Evolutionary conservation across 495 filamentous ascomycete species (phyloP).

Genomic region (Tuber brumale): DNA sequence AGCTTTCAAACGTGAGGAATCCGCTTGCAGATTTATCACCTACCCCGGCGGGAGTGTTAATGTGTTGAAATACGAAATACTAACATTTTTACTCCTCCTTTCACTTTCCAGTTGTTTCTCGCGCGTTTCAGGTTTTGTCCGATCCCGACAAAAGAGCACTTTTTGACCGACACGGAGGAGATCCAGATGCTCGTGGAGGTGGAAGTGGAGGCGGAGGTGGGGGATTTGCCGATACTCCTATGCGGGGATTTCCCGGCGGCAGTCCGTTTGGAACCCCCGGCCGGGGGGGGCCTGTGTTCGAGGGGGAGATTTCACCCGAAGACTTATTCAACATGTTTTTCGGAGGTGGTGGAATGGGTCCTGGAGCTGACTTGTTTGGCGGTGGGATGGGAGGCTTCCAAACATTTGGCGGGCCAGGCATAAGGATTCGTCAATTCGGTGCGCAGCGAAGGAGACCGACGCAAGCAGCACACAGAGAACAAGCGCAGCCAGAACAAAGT

Average conservation of each 20-base stretch:
- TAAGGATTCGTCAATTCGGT: slow-evolving; percentile 82
- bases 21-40: slow-evolving; percentile 1
- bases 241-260: slow-evolving; percentile 47
- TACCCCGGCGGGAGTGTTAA: not conserved
- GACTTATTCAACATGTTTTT: slow-evolving; percentile 97
- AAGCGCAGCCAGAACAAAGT: slow-evolving; percentile 46
- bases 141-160: slow-evolving; percentile 85
- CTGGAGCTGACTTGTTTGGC: slow-evolving; percentile 55
- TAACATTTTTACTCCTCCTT: slow-evolving; percentile 8
- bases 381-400: slow-evolving; percentile 89
- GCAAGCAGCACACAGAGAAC: slow-evolving; percentile 53
- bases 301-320: slow-evolving; percentile 91
- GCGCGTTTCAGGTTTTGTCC: slow-evolving; percentile 87
- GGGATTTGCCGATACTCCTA: slow-evolving; percentile 29
- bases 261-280: slow-evolving; percentile 56
- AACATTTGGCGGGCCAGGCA: slow-evolving; percentile 71
- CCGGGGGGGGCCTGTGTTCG: slow-evolving; percentile 52
- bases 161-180: slow-evolving; percentile 81
- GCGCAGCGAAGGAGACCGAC: slow-evolving; percentile 68
- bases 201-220: slow-evolving; percentile 47
- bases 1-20: slow-evolving; percentile 75
- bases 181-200: slow-evolving; percentile 80
- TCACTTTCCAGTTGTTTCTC: slow-evolving; percentile 64
- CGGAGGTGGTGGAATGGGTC: slow-evolving; percentile 61
- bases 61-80: slow-evolving; percentile 3